Evolutionary conservation across 2,329 filamentous ascomycete genomes (phyloP).

Genomic region (Xylaria sp.): DNA sequence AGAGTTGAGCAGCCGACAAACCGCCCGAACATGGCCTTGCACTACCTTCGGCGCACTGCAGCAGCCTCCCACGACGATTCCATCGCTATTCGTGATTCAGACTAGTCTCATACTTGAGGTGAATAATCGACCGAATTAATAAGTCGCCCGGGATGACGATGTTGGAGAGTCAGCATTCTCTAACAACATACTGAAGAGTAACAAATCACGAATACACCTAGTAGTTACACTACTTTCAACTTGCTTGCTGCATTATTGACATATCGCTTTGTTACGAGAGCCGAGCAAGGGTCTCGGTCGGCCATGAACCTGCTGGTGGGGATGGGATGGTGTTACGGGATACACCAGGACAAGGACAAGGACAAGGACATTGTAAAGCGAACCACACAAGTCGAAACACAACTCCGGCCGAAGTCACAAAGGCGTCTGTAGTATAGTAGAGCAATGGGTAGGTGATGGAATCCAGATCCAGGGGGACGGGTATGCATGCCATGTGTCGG

Average conservation of each 20-base stretch:
- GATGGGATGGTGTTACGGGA: background rate
- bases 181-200: no score
- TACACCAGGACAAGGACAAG: background rate
- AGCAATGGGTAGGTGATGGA: background rate
- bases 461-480: background rate
- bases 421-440: background rate
- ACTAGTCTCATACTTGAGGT: background rate
- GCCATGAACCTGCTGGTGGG: background rate
- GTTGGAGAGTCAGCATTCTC: background rate
- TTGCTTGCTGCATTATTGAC: no score
- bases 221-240: no score
- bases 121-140: background rate
- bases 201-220: no score
- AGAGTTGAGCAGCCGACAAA: background rate
- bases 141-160: background rate
- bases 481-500: background rate
- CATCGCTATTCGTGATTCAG: background rate
- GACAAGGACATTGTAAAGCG: background rate
- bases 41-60: background rate
- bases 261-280: background rate
- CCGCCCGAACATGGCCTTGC: background rate
- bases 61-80: background rate
- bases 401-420: background rate
- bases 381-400: background rate
- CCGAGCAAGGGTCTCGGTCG: background rate